Evolutionary conservation across 306 rosid genomes (phyloP).

Genomic region (Prunus mume): DNA sequence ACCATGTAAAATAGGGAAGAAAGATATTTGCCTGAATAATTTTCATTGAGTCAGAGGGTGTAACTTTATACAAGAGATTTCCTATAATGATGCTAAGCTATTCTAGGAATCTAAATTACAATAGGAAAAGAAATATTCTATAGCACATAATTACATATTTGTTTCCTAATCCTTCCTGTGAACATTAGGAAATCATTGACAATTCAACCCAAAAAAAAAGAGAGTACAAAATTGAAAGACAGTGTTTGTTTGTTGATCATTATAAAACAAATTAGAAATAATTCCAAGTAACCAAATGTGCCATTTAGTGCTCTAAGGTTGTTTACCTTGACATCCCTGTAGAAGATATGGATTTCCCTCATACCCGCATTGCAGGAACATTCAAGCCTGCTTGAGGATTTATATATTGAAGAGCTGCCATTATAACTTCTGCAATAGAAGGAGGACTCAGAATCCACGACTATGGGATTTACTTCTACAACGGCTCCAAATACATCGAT

Average conservation of each 20-base stretch:
- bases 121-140: too few relatives aligned
- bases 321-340: constrained; percentile 25
- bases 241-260: not conserved
- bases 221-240: not conserved
- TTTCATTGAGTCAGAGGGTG: too few relatives aligned
- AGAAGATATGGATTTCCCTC: constrained; percentile 26
- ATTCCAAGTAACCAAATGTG: too few relatives aligned
- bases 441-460: not conserved
- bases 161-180: too few relatives aligned
- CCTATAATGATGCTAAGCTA: too few relatives aligned
- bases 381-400: not conserved
- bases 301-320: too few relatives aligned
- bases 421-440: not conserved
- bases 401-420: not conserved
- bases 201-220: not conserved
- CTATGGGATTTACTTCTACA: not conserved
- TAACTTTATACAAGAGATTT: too few relatives aligned
- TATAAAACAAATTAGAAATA: not conserved
- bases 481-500: not conserved
- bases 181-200: too few relatives aligned
- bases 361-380: constrained; percentile 7
- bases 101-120: too few relatives aligned
- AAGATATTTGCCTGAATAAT: too few relatives aligned
- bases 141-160: too few relatives aligned
- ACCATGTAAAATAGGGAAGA: too few relatives aligned